Evolutionary conservation across 2,329 filamentous ascomycete species (phyloP).

Genomic region (Epichloe hybrida): DNA sequence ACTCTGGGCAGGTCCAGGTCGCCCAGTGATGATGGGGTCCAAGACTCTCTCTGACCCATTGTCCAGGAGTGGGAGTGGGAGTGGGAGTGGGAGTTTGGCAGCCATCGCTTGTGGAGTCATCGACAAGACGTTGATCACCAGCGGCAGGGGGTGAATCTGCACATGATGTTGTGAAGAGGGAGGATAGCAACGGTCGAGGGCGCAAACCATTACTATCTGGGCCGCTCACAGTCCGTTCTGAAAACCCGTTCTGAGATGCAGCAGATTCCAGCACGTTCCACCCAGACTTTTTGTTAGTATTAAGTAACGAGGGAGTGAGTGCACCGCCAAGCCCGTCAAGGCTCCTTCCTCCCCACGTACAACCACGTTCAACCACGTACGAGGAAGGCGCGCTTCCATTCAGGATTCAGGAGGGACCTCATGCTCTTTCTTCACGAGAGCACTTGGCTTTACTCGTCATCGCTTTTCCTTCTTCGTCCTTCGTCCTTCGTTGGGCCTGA

Average conservation of each 20-base stretch:
- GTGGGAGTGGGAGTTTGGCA: background rate
- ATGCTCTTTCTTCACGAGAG: background rate
- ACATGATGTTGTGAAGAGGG: too few relatives aligned
- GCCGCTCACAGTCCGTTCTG: too few relatives aligned
- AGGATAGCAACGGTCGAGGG: too few relatives aligned
- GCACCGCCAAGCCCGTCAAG: background rate
- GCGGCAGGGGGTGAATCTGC: background rate
- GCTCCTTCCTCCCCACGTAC: background rate
- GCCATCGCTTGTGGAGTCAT: background rate
- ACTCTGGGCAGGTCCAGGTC: background rate
- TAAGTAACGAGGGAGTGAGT: background rate
- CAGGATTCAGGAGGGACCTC: background rate
- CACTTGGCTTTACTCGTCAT: too few relatives aligned
- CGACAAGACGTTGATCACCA: background rate
- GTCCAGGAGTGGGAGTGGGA: background rate
- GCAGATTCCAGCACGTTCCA: too few relatives aligned
- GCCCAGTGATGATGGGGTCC: background rate
- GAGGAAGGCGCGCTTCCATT: background rate
- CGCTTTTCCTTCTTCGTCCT: background rate
- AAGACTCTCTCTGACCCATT: too few relatives aligned
- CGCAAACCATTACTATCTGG: too few relatives aligned
- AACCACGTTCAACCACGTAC: background rate
- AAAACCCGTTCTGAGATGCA: too few relatives aligned
- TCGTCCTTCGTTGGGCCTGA: too few relatives aligned
- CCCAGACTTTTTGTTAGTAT: too few relatives aligned